Percentiles rank a stretch among this genome's conserved stretches.
Conservation (phyloP, 2,329 filamentous ascomycete genomes). For the Verticillium nubilum region DNA sequence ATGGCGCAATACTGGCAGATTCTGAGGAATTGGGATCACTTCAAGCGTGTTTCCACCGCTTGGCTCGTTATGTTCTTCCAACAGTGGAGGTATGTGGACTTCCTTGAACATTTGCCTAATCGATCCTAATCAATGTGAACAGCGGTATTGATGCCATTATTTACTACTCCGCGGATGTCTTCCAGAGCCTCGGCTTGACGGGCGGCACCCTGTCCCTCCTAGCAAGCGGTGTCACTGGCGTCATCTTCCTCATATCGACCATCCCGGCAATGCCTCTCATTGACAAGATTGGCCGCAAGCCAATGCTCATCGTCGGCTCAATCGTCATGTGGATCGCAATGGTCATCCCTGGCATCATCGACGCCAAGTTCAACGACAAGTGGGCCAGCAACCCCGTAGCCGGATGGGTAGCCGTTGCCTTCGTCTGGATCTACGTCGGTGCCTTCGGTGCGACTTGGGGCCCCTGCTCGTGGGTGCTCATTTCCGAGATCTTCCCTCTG, state of each 20-base stretch:
- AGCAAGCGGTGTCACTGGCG: slow-evolving; percentile 52
- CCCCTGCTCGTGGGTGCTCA: slow-evolving; percentile 27
- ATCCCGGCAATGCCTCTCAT: slow-evolving; percentile 28
- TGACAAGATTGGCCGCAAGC: slow-evolving; percentile 32
- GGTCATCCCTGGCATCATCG: slow-evolving; percentile 32
- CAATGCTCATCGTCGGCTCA: slow-evolving; percentile 27
- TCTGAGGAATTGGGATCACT: slow-evolving; percentile 19
- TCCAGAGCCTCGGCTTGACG: slow-evolving; percentile 33
- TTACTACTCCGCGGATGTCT: slow-evolving; percentile 41
- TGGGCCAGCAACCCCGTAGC: slow-evolving; percentile 26
- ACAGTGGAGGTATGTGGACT: slow-evolving; percentile 28
- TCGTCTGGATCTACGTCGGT: slow-evolving; percentile 7
- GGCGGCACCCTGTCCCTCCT: slow-evolving; percentile 39
- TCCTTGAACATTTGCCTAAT: not conserved
- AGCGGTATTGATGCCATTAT: slow-evolving; percentile 39
- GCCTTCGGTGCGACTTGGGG: slow-evolving; percentile 18
- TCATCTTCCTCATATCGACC: slow-evolving; percentile 44
- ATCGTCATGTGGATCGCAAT: slow-evolving; percentile 28
- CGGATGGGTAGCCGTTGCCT: slow-evolving; percentile 32
- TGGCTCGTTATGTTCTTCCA: slow-evolving; percentile 52
- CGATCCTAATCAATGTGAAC: not conserved
- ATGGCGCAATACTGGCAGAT: slow-evolving; percentile 23
- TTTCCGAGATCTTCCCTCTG: slow-evolving; percentile 46
- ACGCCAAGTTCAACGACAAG: slow-evolving; percentile 26
- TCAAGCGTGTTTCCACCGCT: slow-evolving; percentile 45